These are phyloP conservation scores for Fusarium mangiferae DNA, from an alignment of 2,329 filamentous ascomycete species.

Conservation along the genomic window DNA sequence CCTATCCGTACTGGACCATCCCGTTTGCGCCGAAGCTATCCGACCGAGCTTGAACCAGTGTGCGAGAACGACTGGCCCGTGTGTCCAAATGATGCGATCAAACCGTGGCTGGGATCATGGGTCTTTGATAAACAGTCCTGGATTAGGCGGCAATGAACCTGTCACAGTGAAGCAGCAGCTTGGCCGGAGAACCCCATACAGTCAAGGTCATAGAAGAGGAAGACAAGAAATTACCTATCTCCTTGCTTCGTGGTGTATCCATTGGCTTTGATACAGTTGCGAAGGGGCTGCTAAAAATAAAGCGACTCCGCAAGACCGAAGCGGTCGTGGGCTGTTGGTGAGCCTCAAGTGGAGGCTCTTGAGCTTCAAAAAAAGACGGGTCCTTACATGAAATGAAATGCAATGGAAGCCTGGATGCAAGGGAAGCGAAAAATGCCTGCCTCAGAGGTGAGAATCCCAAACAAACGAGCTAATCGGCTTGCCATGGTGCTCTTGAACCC, in stretches of 20 bases:
- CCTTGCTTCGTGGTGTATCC: slow-evolving; percentile 1
- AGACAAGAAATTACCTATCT: not conserved
- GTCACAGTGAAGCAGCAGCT: slow-evolving; percentile 17
- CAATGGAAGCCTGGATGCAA: not conserved
- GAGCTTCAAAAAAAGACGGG: slow-evolving; percentile 12
- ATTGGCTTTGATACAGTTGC: not conserved
- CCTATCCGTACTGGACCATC: not conserved
- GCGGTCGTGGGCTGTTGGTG: slow-evolving; percentile 22
- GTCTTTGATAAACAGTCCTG: slow-evolving; percentile 8
- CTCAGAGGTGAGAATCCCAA: slow-evolving; percentile 12
- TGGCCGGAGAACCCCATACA: not conserved
- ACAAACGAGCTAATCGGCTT: not conserved
- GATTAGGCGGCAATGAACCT: not conserved
- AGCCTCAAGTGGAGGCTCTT: slow-evolving; percentile 39
- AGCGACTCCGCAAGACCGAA: slow-evolving; percentile 19
- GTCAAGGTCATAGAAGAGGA: not conserved
- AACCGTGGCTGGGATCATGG: slow-evolving; percentile 30
- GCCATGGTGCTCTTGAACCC: not conserved
- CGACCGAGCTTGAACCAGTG: slow-evolving; percentile 20
- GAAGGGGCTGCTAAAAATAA: not conserved
- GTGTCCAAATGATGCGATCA: slow-evolving; percentile 39
- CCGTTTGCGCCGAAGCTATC: slow-evolving; percentile 24
- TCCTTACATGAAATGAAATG: slow-evolving; percentile 19
- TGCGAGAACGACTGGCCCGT: slow-evolving; percentile 45
- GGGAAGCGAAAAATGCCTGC: slow-evolving; percentile 2